Percentiles rank a stretch among this genome's conserved stretches.
phyloP scores from a whole-genome alignment of 2,329 filamentous ascomycete species.

The Calycina marina region DNA sequence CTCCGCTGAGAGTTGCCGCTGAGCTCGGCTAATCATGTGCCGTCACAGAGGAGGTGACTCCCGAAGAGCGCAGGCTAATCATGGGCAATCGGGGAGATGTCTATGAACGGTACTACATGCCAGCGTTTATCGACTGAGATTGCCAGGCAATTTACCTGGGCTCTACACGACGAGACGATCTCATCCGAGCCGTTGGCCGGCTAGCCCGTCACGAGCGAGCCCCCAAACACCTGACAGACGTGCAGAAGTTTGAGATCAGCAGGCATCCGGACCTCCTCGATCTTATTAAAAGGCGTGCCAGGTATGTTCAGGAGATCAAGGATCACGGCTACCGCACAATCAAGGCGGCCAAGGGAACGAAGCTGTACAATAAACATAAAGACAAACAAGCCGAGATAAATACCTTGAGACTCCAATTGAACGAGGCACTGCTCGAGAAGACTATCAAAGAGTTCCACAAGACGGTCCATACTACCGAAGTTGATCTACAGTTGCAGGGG shows the following conservation, averaged over 20 bases:
- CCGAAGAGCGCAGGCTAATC: slow-evolving; percentile 12
- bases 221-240: slow-evolving; percentile 7
- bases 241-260: slow-evolving; percentile 11
- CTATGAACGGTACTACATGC: slow-evolving; percentile 13
- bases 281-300: slow-evolving; percentile 4
- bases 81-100: slow-evolving; percentile 10
- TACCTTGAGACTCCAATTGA: slow-evolving; percentile 9
- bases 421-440: slow-evolving; percentile 8
- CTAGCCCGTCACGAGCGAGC: slow-evolving; percentile 8
- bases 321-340: slow-evolving; percentile 10
- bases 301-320: slow-evolving; percentile 8
- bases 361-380: slow-evolving; percentile 7
- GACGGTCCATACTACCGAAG: slow-evolving; percentile 11
- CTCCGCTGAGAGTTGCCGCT: too few relatives aligned
- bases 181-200: slow-evolving; percentile 6
- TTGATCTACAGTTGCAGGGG: slow-evolving; percentile 12
- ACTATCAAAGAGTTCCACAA: slow-evolving; percentile 13
- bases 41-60: slow-evolving; percentile 10
- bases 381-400: slow-evolving; percentile 11
- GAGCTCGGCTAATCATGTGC: slow-evolving; percentile 6
- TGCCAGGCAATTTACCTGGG: slow-evolving; percentile 13
- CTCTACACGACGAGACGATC: slow-evolving; percentile 6
- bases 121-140: slow-evolving; percentile 11
- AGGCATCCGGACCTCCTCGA: slow-evolving; percentile 9
- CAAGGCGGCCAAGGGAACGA: slow-evolving; percentile 9